Conservation (phyloP, 1,284 basidiomycete species). For the Apiotrichum laibachii region DNA sequence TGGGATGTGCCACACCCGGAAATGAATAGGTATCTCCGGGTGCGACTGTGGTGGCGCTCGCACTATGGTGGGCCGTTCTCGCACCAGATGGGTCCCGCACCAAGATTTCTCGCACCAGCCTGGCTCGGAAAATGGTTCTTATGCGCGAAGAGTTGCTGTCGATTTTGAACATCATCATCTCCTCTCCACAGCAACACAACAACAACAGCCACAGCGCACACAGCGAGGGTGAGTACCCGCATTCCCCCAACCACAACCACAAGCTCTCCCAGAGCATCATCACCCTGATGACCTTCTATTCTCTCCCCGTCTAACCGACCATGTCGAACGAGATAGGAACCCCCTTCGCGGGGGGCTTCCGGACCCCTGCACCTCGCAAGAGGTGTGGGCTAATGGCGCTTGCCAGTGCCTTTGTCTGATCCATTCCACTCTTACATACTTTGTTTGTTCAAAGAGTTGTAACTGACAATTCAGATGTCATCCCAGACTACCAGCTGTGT, state of each 20-base stretch:
- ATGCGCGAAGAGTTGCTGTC: no score
- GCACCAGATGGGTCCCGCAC: not conserved
- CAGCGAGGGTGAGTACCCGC: slow-evolving; percentile 15
- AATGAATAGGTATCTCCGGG: no score
- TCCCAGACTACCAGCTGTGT: not conserved
- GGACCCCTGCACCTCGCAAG: slow-evolving; percentile 37
- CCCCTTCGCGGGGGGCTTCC: slow-evolving; percentile 51
- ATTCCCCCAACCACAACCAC: not conserved
- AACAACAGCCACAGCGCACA: not conserved
- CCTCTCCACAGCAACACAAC: not conserved
- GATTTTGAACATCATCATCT: not conserved
- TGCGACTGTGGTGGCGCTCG: not conserved
- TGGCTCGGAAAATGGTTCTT: no score
- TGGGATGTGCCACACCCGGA: no score
- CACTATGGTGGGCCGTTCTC: not conserved
- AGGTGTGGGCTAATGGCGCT: slow-evolving; percentile 49
- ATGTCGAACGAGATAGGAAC: slow-evolving; percentile 53
- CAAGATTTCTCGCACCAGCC: no score
- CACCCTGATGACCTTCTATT: slow-evolving; percentile 51
- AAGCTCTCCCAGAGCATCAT: not conserved
- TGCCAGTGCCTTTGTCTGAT: slow-evolving; percentile 55
- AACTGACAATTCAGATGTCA: slow-evolving; percentile 13
- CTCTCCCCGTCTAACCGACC: slow-evolving; percentile 55
- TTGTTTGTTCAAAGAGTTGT: not conserved
- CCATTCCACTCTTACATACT: slow-evolving; percentile 28